Evolutionary conservation across 768 basidiomycete genomes (phyloP), one percentile per base, ranked within the genome.

Genomic region (Panellus pusillus): DNA sequence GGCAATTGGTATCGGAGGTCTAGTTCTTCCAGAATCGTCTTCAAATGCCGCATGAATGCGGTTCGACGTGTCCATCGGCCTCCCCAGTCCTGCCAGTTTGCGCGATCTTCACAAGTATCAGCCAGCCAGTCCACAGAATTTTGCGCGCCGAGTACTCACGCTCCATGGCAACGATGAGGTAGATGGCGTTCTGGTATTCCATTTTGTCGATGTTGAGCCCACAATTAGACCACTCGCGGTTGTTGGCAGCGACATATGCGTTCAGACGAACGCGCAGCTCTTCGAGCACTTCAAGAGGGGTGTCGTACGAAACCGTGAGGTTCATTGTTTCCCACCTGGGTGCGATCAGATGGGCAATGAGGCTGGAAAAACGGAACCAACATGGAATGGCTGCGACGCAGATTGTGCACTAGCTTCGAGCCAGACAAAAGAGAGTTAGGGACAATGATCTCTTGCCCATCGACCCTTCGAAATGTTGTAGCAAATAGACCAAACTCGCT

Each of bases 21-120:
- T 44, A 92, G 79, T 29, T 89, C 88, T 66, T 91, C 89, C 47
- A 91, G 71, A 13, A 84, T 65, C 5, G 72, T 79, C 70, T 88
- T 90, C 43, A 92, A 74, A 61, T 86, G 68, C 36, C 84, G 80
- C 89, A 91, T 91, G 68, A 91, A 88, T 19, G 70, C 74, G 11
- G 81, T 91, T 57, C 89, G 83, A 42, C 89, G 83, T 8, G 72
- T 74, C 89, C 87, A 90, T 52, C 89, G 76, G 17, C 81, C 90
- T 44, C 87, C 89, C 89, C 89, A 92, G 64, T 91, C 88, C 65
- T 91, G 90, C 90, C 89, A 92, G 64, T 89, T 90, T 35, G 84
- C 78, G 47, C 86, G 83, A 69, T 91, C 86, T 87, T 52, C 15
- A 44, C 38, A 41, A 39, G 29, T 38, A 20, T 59, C 18, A 52